Base-by-base conservation (phyloP, 2,329 filamentous ascomycete species). In the Paraconiothyrium brasiliense region DNA sequence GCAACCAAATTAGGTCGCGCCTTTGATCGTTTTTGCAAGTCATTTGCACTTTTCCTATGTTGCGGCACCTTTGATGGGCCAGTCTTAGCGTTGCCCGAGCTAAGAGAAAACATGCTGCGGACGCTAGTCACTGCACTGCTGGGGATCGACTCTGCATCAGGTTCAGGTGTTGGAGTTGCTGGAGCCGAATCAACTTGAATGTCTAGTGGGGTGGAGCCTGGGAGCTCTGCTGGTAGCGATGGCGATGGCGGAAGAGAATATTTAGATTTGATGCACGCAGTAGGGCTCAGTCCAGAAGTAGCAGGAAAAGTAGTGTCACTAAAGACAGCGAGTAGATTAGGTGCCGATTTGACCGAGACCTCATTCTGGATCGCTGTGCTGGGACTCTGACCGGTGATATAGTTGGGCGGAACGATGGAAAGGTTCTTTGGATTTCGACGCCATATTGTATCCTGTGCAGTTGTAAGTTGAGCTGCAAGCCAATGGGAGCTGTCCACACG, bases 231-330 rank as follows among this genome's bases (percentile, higher is more conserved):
- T 8, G 73, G 75, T 39, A 75, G 60, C 5, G 71, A 68, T 61
- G 80, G 79, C 46, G 77, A 78, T 7, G 78, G 72, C 37, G 81
- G 78, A 16, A 78, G 70, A 39, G 80, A 81, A 27, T 70, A 62
- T 13, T 81, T 80, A 63, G 80, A 76, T 73, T 69, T 66, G 64
- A 73, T 61, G 63, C 68, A 72, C 47, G 71, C 58, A 61, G 70
- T 71, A 44, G 71, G 69, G 60, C 72, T 75, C 48, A 78, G 64
- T 35, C 71, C 72, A 55, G 80, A 79, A 20, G 80, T 46, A 46
- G 43, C 81, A 43, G 76, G 76, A 30, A 82, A 71, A 69, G 80
- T 27, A 41, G 13, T 78, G 58, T 80, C 80, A 70, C 79, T 81
- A 66, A 81, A 76, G 24, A 78, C 76, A 35, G 76, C 72, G 62